Percentiles rank a stretch among this genome's conserved stretches.
Evolutionary conservation across 1,284 basidiomycete species (phyloP).

Genomic region (Ceratobasidium papillatum): DNA sequence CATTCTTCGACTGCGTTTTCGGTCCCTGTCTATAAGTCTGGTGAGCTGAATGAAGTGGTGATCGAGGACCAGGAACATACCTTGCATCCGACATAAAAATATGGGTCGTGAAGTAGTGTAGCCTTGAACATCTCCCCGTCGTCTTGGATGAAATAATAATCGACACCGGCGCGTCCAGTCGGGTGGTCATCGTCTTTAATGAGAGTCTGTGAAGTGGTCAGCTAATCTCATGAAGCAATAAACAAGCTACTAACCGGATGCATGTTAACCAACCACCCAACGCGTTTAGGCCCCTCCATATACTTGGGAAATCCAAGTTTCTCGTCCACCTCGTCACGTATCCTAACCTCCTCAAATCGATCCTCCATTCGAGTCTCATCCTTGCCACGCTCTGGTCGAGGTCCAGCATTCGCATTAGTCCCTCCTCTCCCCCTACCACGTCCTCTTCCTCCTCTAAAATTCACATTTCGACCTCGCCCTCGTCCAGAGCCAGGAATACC

Average conservation of each 20-base stretch:
- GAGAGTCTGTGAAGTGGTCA: conserved; percentile 66
- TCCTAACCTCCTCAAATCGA: conserved; percentile 77
- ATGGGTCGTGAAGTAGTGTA: conserved; percentile 92
- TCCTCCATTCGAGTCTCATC: conserved; percentile 86
- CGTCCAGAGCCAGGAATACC: conserved; percentile 56
- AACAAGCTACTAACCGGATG: conserved; percentile 75
- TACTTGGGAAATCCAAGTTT: conserved; percentile 87
- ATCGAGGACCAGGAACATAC: conserved; percentile 56
- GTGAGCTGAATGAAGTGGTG: not conserved
- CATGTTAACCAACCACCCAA: conserved; percentile 99
- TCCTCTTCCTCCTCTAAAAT: conserved; percentile 43
- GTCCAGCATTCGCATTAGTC: conserved; percentile 48
- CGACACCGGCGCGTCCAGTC: conserved; percentile 87
- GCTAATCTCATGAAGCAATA: not conserved
- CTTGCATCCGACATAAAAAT: conserved; percentile 92
- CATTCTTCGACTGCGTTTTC: conserved; percentile 96
- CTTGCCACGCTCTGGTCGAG: conserved; percentile 76
- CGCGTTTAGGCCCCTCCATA: conserved; percentile 74
- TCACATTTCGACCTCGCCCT: conserved; percentile 59
- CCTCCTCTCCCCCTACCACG: conserved; percentile 51
- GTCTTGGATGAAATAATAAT: conserved; percentile 98
- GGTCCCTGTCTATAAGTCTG: conserved; percentile 70
- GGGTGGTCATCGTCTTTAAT: conserved; percentile 84
- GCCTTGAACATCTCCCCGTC: conserved; percentile 97
- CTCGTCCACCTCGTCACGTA: conserved; percentile 90